phyloP scores from a whole-genome alignment of 371 early-diverging fungal species.

The Rhizopus microsporus region DNA sequence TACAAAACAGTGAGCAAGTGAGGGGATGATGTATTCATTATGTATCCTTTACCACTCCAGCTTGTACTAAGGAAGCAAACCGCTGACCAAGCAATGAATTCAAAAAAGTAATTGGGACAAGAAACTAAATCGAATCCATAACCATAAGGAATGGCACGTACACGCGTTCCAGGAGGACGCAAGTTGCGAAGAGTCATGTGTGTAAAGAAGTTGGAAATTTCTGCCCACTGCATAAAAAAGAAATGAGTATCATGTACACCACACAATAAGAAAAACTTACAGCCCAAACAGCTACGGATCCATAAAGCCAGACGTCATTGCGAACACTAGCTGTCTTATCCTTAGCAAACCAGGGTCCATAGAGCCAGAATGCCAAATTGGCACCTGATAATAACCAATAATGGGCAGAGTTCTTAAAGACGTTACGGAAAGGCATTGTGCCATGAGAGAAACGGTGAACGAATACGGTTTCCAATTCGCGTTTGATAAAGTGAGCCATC shows the following conservation, averaged over 20 bases:
- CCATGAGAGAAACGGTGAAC: constrained; percentile 93
- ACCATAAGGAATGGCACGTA: constrained; percentile 90
- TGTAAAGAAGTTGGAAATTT: constrained; percentile 84
- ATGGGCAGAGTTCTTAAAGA: constrained; percentile 95
- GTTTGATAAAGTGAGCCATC: constrained; percentile 89
- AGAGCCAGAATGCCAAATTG: constrained; percentile 84
- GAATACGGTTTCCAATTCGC: constrained; percentile 92
- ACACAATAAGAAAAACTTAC: constrained; percentile 44
- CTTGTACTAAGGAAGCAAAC: constrained; percentile 77
- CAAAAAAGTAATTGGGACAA: constrained; percentile 94
- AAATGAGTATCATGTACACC: neutral
- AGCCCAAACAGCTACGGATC: constrained; percentile 64
- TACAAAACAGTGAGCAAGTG: neutral
- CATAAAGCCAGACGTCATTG: constrained; percentile 57
- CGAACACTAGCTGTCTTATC: constrained; percentile 55
- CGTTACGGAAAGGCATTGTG: constrained; percentile 92
- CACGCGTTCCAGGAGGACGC: constrained; percentile 88
- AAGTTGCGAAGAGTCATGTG: constrained; percentile 90
- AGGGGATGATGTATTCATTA: neutral
- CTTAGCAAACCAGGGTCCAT: constrained; percentile 70
- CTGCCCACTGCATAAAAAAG: constrained; percentile 56
- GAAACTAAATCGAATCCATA: constrained; percentile 92
- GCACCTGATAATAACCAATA: constrained; percentile 93
- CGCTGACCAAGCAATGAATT: constrained; percentile 84
- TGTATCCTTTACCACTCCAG: constrained; percentile 57